These are phyloP conservation scores for Naganishia vaughanmartiniae DNA, from an alignment of 768 basidiomycete genomes.

Conservation along the genomic window DNA sequence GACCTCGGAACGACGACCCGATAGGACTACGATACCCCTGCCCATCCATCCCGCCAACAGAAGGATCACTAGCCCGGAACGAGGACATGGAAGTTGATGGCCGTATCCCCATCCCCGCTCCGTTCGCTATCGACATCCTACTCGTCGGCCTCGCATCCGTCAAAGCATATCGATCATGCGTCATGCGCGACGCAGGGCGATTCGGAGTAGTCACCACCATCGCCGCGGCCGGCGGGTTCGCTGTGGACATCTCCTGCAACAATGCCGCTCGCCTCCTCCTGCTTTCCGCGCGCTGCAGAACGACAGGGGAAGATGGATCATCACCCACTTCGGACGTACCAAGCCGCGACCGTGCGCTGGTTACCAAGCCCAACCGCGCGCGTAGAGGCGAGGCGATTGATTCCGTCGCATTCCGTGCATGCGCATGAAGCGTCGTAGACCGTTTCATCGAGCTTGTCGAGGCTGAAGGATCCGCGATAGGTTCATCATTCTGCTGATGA, in stretches of 20 bases:
- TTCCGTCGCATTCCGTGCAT: background rate
- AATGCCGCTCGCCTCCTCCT: background rate
- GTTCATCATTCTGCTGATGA: too few relatives aligned
- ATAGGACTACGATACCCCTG: background rate
- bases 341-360: background rate
- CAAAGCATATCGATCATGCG: background rate
- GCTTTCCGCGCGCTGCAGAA: constrained; percentile 12
- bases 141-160: constrained; percentile 7
- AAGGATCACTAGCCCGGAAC: background rate
- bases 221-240: background rate
- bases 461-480: background rate
- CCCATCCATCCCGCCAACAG: background rate
- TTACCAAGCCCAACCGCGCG: background rate
- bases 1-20: background rate
- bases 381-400: background rate
- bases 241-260: constrained; percentile 7
- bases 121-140: background rate
- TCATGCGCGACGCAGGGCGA: constrained; percentile 5
- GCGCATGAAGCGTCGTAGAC: constrained; percentile 8
- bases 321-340: background rate
- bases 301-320: background rate
- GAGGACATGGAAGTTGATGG: constrained; percentile 21
- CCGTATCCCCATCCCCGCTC: background rate
- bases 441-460: background rate
- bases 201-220: background rate